phyloP scores from a whole-genome alignment of 2,329 filamentous ascomycete genomes.

The Ophiostoma sp. region DNA sequence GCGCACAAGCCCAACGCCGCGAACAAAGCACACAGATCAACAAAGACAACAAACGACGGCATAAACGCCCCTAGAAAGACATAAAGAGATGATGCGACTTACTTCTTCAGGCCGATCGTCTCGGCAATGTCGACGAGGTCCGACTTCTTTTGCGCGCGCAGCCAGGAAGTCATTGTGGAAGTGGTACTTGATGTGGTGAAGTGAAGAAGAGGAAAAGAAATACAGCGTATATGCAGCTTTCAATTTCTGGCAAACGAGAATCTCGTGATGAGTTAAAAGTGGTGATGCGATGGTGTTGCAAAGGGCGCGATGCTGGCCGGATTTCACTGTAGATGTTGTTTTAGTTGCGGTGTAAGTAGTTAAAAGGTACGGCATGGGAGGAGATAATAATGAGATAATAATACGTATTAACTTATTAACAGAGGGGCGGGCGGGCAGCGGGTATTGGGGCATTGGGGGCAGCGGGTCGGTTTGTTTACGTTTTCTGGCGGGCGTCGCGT shows the following conservation, averaged over 20 bases:
- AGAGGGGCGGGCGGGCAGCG: constrained; percentile 13
- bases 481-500: constrained; percentile 22
- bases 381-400: not conserved
- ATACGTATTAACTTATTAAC: not conserved
- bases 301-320: not conserved
- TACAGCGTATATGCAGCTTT: not conserved
- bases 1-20: not conserved
- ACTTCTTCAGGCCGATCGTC: constrained; percentile 66
- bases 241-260: not conserved
- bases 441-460: constrained; percentile 11
- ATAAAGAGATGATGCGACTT: constrained; percentile 29
- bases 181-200: not conserved
- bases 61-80: not conserved
- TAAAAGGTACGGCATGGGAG: not conserved
- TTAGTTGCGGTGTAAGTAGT: constrained; percentile 11
- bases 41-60: not conserved
- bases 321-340: constrained; percentile 14
- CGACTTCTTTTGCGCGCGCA: constrained; percentile 75
- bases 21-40: not conserved
- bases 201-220: not conserved
- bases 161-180: constrained; percentile 49
- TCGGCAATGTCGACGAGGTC: constrained; percentile 72
- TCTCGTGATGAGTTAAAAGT: not conserved
- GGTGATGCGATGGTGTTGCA: not conserved
- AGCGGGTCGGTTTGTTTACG: constrained; percentile 22